Percentiles rank a stretch among this genome's conserved stretches.
Conservation (phyloP, 2,329 filamentous ascomycete species). For the Trichophyton schoenleinii region DNA sequence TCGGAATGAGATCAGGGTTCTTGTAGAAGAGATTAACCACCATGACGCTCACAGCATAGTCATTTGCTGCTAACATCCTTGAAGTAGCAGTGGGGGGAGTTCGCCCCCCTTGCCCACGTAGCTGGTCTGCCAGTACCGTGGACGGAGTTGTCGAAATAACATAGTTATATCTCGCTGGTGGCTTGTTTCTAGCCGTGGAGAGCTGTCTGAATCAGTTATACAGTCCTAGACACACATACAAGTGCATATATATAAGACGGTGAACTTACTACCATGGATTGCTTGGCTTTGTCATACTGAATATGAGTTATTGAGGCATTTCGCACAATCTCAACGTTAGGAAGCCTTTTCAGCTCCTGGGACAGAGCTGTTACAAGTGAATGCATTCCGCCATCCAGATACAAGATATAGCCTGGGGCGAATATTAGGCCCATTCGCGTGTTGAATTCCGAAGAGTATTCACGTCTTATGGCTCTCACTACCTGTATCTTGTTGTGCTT, state of each 20-base stretch:
- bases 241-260: not conserved
- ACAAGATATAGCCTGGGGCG: not conserved
- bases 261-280: not conserved
- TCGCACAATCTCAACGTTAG: not conserved
- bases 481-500: not conserved
- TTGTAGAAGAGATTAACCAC: conserved; percentile 82
- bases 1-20: conserved; percentile 49
- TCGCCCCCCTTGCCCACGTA: not conserved
- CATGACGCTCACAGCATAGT: conserved; percentile 68
- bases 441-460: not conserved
- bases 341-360: not conserved
- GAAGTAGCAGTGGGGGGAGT: conserved; percentile 3
- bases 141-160: conserved; percentile 19
- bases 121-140: conserved; percentile 10
- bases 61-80: conserved; percentile 25
- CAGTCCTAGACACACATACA: not conserved
- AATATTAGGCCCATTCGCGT: not conserved
- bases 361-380: not conserved
- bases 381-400: not conserved
- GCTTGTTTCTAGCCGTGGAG: not conserved
- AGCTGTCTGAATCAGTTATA: not conserved
- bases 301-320: not conserved
- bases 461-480: not conserved
- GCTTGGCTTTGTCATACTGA: not conserved
- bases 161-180: conserved; percentile 15